These are phyloP conservation scores for Diaporthe aspalathi DNA, from an alignment of 2,329 filamentous ascomycete genomes.

Conservation along the genomic window DNA sequence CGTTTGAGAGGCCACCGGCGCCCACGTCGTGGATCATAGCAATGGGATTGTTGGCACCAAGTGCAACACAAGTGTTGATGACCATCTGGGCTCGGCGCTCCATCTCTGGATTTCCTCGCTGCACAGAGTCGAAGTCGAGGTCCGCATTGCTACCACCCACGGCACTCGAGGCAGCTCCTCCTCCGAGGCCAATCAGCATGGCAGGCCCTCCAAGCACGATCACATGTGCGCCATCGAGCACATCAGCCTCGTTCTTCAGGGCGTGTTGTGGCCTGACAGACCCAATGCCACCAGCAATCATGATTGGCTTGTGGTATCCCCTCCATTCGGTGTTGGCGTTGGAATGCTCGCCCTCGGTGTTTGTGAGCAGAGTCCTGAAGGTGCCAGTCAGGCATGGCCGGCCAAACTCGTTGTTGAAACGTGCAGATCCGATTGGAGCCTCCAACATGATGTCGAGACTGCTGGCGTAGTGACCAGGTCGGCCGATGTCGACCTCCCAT, in stretches of 20 bases:
- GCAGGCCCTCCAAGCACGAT: conserved; percentile 95
- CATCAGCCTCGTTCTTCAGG: conserved; percentile 82
- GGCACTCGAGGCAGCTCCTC: conserved; percentile 92
- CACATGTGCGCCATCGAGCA: conserved; percentile 87
- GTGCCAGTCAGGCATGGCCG: conserved; percentile 88
- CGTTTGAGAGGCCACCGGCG: conserved; percentile 81
- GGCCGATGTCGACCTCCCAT: conserved; percentile 93
- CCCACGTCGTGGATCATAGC: conserved; percentile 98
- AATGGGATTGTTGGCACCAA: conserved; percentile 89
- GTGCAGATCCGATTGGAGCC: conserved; percentile 92
- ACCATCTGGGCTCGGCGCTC: conserved; percentile 97
- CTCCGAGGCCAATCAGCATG: conserved; percentile 97
- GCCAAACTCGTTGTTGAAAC: conserved; percentile 98
- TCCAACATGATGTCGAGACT: conserved; percentile 98
- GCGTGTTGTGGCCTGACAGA: conserved; percentile 92
- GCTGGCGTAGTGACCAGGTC: conserved; percentile 91
- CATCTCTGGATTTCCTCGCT: conserved; percentile 96
- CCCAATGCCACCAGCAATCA: conserved; percentile 96
- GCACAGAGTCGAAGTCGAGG: conserved; percentile 96
- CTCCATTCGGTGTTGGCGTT: conserved; percentile 72
- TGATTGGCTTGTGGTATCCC: conserved; percentile 98
- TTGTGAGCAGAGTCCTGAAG: conserved; percentile 88
- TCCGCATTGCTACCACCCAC: conserved; percentile 88
- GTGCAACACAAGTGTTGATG: conserved; percentile 90
- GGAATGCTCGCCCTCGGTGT: conserved; percentile 65